A percentile compares a stretch with the other conserved stretches of the same genome.
These are phyloP conservation scores for Verticillium nubilum DNA, from an alignment of 2,329 filamentous ascomycete species.

Conservation along the genomic window DNA sequence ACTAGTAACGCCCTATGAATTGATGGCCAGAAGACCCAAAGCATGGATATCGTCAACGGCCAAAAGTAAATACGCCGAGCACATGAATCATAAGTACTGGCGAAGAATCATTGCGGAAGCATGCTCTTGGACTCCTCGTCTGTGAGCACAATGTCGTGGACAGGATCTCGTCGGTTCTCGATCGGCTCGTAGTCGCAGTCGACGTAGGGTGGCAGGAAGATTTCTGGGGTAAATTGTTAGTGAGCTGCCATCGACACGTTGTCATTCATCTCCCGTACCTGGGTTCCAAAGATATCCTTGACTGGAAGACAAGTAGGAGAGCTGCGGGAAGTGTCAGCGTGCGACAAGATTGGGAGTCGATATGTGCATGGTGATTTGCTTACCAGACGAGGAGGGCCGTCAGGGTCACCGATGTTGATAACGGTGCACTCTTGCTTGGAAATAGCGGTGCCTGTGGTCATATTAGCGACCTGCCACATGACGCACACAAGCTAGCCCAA, in stretches of 20 bases:
- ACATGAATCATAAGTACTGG: constrained; percentile 1
- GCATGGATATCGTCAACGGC: neutral
- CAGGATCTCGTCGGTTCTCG: constrained; percentile 69
- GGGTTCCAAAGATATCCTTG: constrained; percentile 84
- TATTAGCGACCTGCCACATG: constrained; percentile 19
- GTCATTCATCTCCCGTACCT: constrained; percentile 44
- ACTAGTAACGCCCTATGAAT: neutral
- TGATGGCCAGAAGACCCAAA: neutral
- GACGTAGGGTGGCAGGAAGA: constrained; percentile 74
- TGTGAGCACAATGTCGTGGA: constrained; percentile 71
- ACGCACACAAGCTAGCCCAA: neutral
- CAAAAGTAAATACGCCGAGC: constrained; percentile 2
- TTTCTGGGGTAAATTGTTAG: constrained; percentile 44
- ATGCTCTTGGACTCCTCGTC: constrained; percentile 70
- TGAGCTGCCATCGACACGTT: neutral
- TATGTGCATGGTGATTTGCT: constrained; percentile 20
- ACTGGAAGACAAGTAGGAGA: constrained; percentile 72
- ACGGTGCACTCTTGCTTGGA: constrained; percentile 74
- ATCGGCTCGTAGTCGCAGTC: constrained; percentile 71
- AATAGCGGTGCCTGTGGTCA: constrained; percentile 58
- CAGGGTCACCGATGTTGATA: constrained; percentile 70
- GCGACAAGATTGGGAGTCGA: neutral
- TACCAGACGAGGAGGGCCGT: constrained; percentile 68
- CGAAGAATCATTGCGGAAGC: constrained; percentile 51
- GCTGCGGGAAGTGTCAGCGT: constrained; percentile 38